A percentile compares a stretch with the other conserved stretches of the same genome.
phyloP scores from a whole-genome alignment of 2,329 filamentous ascomycete species.

The Ophioceras dolichostomum region DNA sequence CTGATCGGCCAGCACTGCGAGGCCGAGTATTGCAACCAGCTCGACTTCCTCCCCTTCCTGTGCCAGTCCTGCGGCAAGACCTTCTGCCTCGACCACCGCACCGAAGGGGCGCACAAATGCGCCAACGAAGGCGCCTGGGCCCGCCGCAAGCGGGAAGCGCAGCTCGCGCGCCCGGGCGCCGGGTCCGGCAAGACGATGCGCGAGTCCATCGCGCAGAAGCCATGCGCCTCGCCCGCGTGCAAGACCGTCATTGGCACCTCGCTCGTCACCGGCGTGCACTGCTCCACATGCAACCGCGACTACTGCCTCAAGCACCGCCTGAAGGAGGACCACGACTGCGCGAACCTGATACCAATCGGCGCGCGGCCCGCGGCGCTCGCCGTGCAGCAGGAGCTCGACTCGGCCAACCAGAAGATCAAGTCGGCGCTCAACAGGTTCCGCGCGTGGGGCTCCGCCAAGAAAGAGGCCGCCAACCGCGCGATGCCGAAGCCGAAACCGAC shows the following conservation, averaged over 20 bases:
- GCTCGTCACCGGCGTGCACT: conserved; percentile 57
- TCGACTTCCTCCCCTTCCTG: conserved; percentile 91
- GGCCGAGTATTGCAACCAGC: conserved; percentile 79
- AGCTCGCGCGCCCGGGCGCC: conserved; percentile 38
- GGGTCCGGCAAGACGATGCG: conserved; percentile 41
- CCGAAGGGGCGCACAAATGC: conserved; percentile 68
- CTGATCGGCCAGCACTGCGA: conserved; percentile 87
- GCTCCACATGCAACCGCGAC: conserved; percentile 55
- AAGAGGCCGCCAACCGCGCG: conserved; percentile 43
- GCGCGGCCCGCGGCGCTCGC: conserved; percentile 26
- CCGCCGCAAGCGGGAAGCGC: conserved; percentile 38
- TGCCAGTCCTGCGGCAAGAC: conserved; percentile 80
- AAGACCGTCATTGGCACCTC: conserved; percentile 61
- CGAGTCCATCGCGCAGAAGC: conserved; percentile 47
- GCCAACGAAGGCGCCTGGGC: conserved; percentile 50
- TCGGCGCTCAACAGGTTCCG: conserved; percentile 67
- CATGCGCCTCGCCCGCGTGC: conserved; percentile 54
- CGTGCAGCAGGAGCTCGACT: conserved; percentile 24
- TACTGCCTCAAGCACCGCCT: conserved; percentile 73
- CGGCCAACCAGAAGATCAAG: conserved; percentile 51
- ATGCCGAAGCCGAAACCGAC: conserved; percentile 53
- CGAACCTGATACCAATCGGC: conserved; percentile 52
- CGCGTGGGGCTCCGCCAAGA: conserved; percentile 69
- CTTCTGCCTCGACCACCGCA: conserved; percentile 90
- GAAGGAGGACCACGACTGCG: conserved; percentile 74